Evolutionary conservation across 768 basidiomycete species (phyloP).

Genomic region (Kwoniella sp.): DNA sequence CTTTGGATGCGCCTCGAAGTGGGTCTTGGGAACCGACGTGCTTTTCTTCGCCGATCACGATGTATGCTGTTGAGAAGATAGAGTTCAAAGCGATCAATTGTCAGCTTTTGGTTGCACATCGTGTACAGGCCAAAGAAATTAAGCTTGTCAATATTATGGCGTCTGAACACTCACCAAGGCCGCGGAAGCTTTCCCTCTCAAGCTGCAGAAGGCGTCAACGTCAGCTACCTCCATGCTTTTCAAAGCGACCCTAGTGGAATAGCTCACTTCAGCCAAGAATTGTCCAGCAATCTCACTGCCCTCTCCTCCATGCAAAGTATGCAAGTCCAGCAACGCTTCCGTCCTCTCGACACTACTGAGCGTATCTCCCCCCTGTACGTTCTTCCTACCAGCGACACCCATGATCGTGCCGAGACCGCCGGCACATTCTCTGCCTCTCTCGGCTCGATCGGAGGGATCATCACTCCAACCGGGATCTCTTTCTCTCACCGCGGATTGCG

Average conservation of each 20-base stretch:
- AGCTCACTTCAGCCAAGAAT: constrained; percentile 78
- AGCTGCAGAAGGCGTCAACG: constrained; percentile 60
- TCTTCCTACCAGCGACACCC: constrained; percentile 67
- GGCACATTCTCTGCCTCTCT: constrained; percentile 73
- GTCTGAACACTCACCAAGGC: constrained; percentile 65
- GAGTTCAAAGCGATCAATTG: constrained; percentile 5
- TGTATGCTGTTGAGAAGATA: constrained; percentile 71
- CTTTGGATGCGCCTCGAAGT: constrained; percentile 76
- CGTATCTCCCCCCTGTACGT: constrained; percentile 62
- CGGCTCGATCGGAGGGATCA: constrained; percentile 75
- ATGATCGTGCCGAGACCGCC: constrained; percentile 81
- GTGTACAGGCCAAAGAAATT: constrained; percentile 12
- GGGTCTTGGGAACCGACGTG: constrained; percentile 90
- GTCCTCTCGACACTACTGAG: constrained; percentile 82
- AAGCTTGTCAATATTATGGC: constrained; percentile 8
- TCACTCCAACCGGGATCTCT: constrained; percentile 68
- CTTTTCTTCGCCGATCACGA: constrained; percentile 93
- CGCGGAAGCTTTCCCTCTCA: constrained; percentile 84
- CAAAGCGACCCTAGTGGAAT: not conserved
- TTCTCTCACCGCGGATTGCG: constrained; percentile 72
- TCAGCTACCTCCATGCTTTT: not conserved
- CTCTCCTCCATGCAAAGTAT: constrained; percentile 91
- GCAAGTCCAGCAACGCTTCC: constrained; percentile 83
- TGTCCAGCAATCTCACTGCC: constrained; percentile 87
- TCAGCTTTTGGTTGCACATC: too few species aligned